Evolutionary conservation across 2,329 filamentous ascomycete species (phyloP).

Genomic region (Colletotrichum lentis): DNA sequence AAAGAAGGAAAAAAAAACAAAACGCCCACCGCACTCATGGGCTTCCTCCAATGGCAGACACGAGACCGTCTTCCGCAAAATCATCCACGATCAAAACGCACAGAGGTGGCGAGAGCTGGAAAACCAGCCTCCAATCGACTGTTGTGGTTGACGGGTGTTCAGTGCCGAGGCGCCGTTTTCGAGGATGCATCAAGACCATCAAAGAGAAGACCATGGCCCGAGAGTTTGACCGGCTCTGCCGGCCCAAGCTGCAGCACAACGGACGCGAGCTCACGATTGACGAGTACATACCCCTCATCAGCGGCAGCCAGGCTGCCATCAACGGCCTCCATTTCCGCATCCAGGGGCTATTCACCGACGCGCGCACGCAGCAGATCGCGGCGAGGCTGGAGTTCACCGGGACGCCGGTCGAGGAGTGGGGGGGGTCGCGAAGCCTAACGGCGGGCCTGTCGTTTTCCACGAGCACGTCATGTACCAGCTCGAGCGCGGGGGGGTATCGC

Average conservation of each 20-base stretch:
- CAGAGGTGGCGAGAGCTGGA: not conserved
- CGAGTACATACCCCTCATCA: slow-evolving; percentile 45
- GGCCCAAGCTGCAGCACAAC: slow-evolving; percentile 45
- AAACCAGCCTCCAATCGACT: not conserved
- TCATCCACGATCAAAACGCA: slow-evolving; percentile 1
- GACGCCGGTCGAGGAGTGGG: slow-evolving; percentile 42
- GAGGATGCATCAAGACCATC: slow-evolving; percentile 44
- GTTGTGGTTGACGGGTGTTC: not conserved
- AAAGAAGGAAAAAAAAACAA: too few relatives aligned
- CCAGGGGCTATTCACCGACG: slow-evolving; percentile 44
- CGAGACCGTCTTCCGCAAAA: not conserved
- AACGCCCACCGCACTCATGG: not conserved
- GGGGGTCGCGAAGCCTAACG: slow-evolving; percentile 44
- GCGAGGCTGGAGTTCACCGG: slow-evolving; percentile 46
- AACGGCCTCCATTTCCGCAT: slow-evolving; percentile 43
- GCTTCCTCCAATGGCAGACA: not conserved
- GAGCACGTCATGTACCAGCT: slow-evolving; percentile 50
- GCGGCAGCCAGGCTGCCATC: slow-evolving; percentile 43
- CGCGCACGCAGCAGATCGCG: slow-evolving; percentile 44
- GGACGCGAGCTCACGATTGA: slow-evolving; percentile 39
- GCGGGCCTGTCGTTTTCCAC: slow-evolving; percentile 42
- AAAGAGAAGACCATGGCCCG: slow-evolving; percentile 44
- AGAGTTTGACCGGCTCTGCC: slow-evolving; percentile 43
- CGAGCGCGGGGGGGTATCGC: slow-evolving; percentile 44
- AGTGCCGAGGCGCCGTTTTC: not conserved